Conservation (phyloP, 495 filamentous ascomycete genomes). For the Penicillium maclennaniae region DNA sequence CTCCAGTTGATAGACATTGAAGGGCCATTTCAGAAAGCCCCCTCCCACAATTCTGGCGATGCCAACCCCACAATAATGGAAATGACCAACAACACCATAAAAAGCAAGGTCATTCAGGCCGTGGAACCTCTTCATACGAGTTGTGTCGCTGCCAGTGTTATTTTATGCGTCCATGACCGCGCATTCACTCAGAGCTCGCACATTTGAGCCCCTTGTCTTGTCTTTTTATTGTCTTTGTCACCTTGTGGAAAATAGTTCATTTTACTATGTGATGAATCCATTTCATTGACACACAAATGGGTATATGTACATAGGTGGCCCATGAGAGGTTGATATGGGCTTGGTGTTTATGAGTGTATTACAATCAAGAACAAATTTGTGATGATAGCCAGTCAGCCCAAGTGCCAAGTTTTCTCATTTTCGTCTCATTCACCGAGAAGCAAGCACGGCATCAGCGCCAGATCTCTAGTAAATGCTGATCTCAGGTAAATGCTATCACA, state of each 20-base stretch:
- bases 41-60: conserved; percentile 3
- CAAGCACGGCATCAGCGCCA: conserved; percentile 65
- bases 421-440: conserved; percentile 27
- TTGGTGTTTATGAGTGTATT: background rate
- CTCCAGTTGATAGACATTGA: conserved; percentile 29
- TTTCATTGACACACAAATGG: background rate
- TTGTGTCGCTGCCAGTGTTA: conserved; percentile 24
- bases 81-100: conserved; percentile 13
- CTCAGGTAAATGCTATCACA: background rate
- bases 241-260: background rate
- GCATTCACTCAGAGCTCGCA: background rate
- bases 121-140: conserved; percentile 20
- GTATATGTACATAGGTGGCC: background rate
- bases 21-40: conserved; percentile 29
- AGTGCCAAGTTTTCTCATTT: background rate
- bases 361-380: background rate
- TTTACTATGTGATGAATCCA: too few species aligned
- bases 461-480: too few species aligned
- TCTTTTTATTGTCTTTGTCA: conserved; percentile 2
- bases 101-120: conserved; percentile 25
- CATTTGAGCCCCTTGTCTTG: background rate
- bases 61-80: background rate
- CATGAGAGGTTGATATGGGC: background rate
- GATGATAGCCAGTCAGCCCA: background rate
- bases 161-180: conserved; percentile 30